Conservation (phyloP, 768 basidiomycete species). For the Clavaria fumosa region DNA sequence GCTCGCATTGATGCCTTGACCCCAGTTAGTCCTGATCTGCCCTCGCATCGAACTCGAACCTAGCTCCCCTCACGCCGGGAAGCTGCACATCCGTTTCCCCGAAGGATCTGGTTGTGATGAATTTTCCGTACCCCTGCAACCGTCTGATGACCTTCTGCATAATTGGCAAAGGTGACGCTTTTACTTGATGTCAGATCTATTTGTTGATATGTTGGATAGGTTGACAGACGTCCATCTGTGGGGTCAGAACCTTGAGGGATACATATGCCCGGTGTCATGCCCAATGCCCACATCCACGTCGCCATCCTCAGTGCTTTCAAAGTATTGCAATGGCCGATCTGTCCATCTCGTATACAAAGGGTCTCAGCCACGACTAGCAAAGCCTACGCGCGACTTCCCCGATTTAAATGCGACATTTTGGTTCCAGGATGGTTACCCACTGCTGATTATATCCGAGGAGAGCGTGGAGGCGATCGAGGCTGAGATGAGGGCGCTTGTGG, state of each 20-base stretch:
- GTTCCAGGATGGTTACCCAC: slow-evolving; percentile 60
- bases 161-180: slow-evolving; percentile 42
- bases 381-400: slow-evolving; percentile 39
- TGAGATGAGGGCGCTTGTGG: slow-evolving; percentile 30
- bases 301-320: slow-evolving; percentile 42
- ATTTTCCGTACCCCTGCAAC: slow-evolving; percentile 45
- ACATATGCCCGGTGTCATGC: slow-evolving; percentile 44
- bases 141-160: slow-evolving; percentile 29
- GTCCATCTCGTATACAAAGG: slow-evolving; percentile 61
- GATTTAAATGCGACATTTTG: slow-evolving; percentile 37
- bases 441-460: slow-evolving; percentile 54
- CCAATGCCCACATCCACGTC: slow-evolving; percentile 19
- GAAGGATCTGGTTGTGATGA: slow-evolving; percentile 37
- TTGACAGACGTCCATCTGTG: slow-evolving; percentile 33
- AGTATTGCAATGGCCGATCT: slow-evolving; percentile 42
- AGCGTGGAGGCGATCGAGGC: slow-evolving; percentile 37
- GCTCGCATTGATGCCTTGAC: not conserved
- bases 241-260: slow-evolving; percentile 34
- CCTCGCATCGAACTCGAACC: slow-evolving; percentile 37
- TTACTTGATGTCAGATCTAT: not conserved
- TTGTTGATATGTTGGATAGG: not conserved
- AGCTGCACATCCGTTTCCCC: slow-evolving; percentile 44
- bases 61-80: slow-evolving; percentile 29
- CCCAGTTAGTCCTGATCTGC: slow-evolving; percentile 51
- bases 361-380: slow-evolving; percentile 32